A percentile compares a stretch with the other conserved stretches of the same genome.
Conservation (phyloP, 805 yeast species). For the Candida railenensis region DNA sequence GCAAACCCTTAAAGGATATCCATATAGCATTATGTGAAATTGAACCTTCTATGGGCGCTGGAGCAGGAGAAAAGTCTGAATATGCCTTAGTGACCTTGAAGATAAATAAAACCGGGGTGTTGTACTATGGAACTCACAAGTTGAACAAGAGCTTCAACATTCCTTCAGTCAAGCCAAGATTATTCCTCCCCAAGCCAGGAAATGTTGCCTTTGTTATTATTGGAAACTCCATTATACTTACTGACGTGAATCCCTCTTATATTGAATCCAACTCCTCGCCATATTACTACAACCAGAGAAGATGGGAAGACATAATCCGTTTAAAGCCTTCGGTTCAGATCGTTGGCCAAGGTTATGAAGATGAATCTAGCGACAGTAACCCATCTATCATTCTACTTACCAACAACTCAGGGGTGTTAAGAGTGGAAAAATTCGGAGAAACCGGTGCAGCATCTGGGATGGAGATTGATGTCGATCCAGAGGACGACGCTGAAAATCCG, state of each 20-base stretch:
- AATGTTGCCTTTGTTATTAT: conserved; percentile 61
- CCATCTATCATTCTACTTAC: conserved; percentile 51
- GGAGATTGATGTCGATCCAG: background rate
- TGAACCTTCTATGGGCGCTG: conserved; percentile 10
- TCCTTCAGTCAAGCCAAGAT: conserved; percentile 34
- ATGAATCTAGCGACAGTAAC: conserved; percentile 28
- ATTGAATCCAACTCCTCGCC: conserved; percentile 17
- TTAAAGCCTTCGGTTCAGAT: conserved; percentile 54
- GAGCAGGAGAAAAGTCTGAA: background rate
- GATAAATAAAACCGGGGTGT: conserved; percentile 49
- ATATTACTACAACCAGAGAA: conserved; percentile 43
- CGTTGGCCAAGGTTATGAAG: conserved; percentile 60
- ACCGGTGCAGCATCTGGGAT: conserved; percentile 7
- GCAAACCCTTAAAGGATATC: conserved; percentile 17
- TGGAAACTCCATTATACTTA: conserved; percentile 59
- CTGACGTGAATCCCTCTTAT: conserved; percentile 51
- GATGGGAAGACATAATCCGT: conserved; percentile 81
- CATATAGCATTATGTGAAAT: conserved; percentile 41
- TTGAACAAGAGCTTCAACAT: conserved; percentile 35
- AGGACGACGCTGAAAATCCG: background rate
- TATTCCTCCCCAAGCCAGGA: conserved; percentile 59
- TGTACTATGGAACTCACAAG: conserved; percentile 64
- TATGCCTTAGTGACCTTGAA: conserved; percentile 51
- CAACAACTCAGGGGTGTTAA: conserved; percentile 58
- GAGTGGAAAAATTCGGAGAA: conserved; percentile 47